These are phyloP conservation scores for Barnettozyma sucrosica DNA, from an alignment of 805 yeast species.

Conservation along the genomic window DNA sequence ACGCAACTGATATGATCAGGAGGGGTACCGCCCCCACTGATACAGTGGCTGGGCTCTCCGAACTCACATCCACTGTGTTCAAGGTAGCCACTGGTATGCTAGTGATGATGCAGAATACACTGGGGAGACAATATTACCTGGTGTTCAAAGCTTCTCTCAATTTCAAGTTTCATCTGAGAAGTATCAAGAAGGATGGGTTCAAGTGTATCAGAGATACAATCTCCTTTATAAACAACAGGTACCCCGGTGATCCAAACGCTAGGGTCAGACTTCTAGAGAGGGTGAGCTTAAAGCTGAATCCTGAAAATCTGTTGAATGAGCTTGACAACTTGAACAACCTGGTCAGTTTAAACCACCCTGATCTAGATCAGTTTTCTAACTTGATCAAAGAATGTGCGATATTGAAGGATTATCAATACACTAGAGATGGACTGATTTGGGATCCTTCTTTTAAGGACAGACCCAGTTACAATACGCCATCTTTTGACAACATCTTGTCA, in stretches of 20 bases:
- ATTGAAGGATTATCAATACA: slow-evolving; percentile 12
- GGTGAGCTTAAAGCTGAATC: slow-evolving; percentile 13
- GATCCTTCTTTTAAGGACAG: slow-evolving; percentile 14
- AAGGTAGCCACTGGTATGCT: slow-evolving; percentile 17
- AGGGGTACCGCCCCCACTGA: slow-evolving; percentile 13
- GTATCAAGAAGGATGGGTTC: slow-evolving; percentile 21
- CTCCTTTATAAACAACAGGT: slow-evolving; percentile 16
- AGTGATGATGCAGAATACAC: slow-evolving; percentile 17
- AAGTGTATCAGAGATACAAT: slow-evolving; percentile 23
- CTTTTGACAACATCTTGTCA: neutral
- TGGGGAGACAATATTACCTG: slow-evolving; percentile 21
- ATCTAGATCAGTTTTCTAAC: slow-evolving; percentile 5
- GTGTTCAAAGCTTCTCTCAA: slow-evolving; percentile 22
- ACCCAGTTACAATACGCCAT: neutral
- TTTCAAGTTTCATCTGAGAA: slow-evolving; percentile 21
- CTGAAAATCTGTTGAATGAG: slow-evolving; percentile 13
- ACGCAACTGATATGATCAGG: slow-evolving; percentile 16
- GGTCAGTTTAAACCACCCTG: slow-evolving; percentile 6
- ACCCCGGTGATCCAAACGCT: slow-evolving; percentile 16
- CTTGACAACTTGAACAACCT: slow-evolving; percentile 19
- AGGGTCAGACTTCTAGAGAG: slow-evolving; percentile 12
- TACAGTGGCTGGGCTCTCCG: neutral
- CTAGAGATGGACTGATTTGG: slow-evolving; percentile 19
- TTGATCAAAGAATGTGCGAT: slow-evolving; percentile 6
- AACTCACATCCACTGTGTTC: slow-evolving; percentile 5